These are phyloP conservation scores for Cicer chorassanicum DNA, from an alignment of 306 rosid species.

Conservation along the genomic window DNA sequence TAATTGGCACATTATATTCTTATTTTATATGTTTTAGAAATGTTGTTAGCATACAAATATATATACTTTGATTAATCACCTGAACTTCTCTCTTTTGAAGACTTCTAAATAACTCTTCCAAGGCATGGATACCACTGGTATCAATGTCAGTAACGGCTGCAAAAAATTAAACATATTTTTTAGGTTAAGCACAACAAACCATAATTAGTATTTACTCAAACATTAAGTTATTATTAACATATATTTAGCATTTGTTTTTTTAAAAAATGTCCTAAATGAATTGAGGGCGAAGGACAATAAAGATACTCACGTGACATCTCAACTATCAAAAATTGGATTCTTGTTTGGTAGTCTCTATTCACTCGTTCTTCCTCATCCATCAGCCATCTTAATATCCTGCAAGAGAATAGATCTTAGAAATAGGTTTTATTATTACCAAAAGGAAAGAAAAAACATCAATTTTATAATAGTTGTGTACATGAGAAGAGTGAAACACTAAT, in stretches of 20 bases:
- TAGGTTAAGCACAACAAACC: not conserved
- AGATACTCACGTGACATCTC: conserved; percentile 89
- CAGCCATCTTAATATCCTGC: conserved; percentile 91
- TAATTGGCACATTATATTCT: not conserved
- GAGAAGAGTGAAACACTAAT: not conserved
- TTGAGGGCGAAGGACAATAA: not conserved
- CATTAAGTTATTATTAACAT: too few species aligned
- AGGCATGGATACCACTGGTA: conserved; percentile 94
- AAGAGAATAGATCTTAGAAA: conserved; percentile 35
- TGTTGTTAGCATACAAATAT: not conserved
- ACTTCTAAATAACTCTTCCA: conserved; percentile 76
- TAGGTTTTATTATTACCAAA: not conserved
- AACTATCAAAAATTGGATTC: conserved; percentile 72
- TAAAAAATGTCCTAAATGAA: not conserved
- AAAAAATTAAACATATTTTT: conserved; percentile 34
- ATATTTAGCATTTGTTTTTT: too few species aligned
- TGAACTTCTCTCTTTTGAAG: conserved; percentile 83
- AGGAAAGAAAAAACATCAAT: not conserved
- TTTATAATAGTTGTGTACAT: not conserved
- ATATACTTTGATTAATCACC: conserved; percentile 49
- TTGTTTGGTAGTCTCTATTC: conserved; percentile 53
- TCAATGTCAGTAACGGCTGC: conserved; percentile 94
- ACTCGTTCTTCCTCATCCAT: conserved; percentile 73
- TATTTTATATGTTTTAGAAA: not conserved
- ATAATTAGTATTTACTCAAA: not conserved